These are phyloP conservation scores for Scheffersomyces spartinae DNA, from an alignment of 805 yeast species.

Conservation along the genomic window DNA sequence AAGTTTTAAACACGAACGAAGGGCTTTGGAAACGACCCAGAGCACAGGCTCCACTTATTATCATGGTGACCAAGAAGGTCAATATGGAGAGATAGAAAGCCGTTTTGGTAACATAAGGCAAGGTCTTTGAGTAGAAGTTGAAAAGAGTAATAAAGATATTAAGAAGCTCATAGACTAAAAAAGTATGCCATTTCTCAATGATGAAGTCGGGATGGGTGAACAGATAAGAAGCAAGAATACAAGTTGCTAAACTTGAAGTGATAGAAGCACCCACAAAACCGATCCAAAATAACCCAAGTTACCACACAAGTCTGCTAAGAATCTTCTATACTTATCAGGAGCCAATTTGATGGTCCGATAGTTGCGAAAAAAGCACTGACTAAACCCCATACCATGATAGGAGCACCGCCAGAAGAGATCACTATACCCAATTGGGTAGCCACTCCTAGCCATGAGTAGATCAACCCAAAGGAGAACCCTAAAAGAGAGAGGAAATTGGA, in stretches of 20 bases:
- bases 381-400: conserved; percentile 29
- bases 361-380: conserved; percentile 29
- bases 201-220: conserved; percentile 19
- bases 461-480: conserved; percentile 30
- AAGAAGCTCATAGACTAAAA: conserved; percentile 23
- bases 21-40: conserved; percentile 21
- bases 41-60: conserved; percentile 28
- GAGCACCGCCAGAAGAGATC: conserved; percentile 30
- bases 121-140: conserved; percentile 24
- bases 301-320: conserved; percentile 29
- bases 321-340: conserved; percentile 23
- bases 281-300: conserved; percentile 33
- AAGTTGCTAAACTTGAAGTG: conserved; percentile 23
- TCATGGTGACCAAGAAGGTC: conserved; percentile 22
- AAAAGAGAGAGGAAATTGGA: conserved; percentile 28
- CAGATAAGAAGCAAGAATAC: conserved; percentile 15
- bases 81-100: conserved; percentile 24
- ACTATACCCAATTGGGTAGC: conserved; percentile 29
- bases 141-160: conserved; percentile 20
- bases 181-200: conserved; percentile 23
- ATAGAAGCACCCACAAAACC: conserved; percentile 28
- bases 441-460: conserved; percentile 33
- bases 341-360: conserved; percentile 30
- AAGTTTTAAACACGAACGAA: conserved; percentile 10
- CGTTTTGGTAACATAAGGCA: conserved; percentile 22